phyloP scores from a whole-genome alignment of 2,329 filamentous ascomycete genomes.

The Aureobasidium sp. region DNA sequence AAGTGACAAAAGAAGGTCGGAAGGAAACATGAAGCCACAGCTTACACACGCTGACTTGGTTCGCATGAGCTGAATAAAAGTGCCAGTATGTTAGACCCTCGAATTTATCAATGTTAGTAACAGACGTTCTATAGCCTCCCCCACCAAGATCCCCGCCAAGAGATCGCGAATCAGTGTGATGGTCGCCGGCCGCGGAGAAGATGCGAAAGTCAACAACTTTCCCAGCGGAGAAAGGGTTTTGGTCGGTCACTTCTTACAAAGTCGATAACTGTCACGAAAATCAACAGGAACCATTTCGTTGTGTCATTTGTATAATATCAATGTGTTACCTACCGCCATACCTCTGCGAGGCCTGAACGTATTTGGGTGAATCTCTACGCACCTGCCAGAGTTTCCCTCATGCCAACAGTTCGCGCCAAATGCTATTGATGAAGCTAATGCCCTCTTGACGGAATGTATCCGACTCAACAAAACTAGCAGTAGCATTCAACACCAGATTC shows the following conservation, averaged over 20 bases:
- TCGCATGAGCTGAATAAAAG: too few relatives aligned
- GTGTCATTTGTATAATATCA: background rate
- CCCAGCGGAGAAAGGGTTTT: background rate
- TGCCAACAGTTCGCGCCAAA: slow-evolving; percentile 21
- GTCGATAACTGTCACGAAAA: background rate
- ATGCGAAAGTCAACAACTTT: background rate
- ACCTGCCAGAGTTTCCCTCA: background rate
- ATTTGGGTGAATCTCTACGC: too few relatives aligned
- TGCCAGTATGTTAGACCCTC: too few relatives aligned
- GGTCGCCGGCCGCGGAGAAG: slow-evolving; percentile 9
- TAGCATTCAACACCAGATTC: slow-evolving; percentile 44
- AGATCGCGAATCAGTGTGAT: background rate
- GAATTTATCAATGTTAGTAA: background rate
- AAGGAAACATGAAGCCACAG: too few relatives aligned
- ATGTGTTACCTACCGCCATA: background rate
- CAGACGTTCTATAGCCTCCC: background rate
- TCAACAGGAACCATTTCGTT: background rate
- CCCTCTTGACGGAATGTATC: slow-evolving; percentile 44
- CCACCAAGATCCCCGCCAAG: background rate
- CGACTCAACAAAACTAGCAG: slow-evolving; percentile 38
- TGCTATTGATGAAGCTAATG: slow-evolving; percentile 40
- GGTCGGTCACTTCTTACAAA: background rate
- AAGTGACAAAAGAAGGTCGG: background rate
- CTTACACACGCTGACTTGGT: too few relatives aligned
- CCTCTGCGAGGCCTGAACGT: background rate